Evolutionary conservation across 805 yeast species (phyloP).

Genomic region (Metschnikowia henanensis): DNA sequence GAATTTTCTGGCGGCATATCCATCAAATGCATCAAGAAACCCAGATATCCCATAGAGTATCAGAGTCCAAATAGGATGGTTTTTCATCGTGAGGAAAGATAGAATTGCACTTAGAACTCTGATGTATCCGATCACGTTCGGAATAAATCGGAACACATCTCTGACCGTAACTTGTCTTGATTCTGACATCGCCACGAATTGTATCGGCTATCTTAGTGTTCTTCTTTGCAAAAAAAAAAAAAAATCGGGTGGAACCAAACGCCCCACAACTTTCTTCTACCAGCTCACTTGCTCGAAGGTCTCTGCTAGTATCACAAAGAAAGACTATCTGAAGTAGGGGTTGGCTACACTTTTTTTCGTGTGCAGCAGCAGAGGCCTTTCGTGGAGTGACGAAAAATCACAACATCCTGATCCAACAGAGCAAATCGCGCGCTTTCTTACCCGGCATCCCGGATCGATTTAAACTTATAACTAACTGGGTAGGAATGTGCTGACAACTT

Average conservation of each 20-base stretch:
- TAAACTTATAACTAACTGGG: too few relatives aligned
- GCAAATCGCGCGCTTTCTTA: constrained; percentile 1
- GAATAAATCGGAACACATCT: constrained; percentile 76
- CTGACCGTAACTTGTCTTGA: constrained; percentile 34
- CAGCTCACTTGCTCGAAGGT: too few relatives aligned
- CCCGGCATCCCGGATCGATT: neutral
- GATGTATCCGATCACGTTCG: constrained; percentile 87
- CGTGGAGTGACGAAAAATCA: constrained; percentile 4
- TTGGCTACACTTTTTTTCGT: constrained; percentile 4
- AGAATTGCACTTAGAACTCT: constrained; percentile 80
- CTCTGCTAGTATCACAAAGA: too few relatives aligned
- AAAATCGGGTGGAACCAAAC: too few relatives aligned
- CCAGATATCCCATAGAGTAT: constrained; percentile 84
- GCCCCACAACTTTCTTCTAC: too few relatives aligned
- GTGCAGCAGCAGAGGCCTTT: constrained; percentile 1
- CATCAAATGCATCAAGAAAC: constrained; percentile 93
- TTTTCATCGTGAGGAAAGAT: constrained; percentile 79
- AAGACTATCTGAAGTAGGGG: neutral
- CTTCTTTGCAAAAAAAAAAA: too few relatives aligned
- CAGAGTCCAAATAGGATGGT: constrained; percentile 79
- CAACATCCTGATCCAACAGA: constrained; percentile 7
- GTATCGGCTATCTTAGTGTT: neutral
- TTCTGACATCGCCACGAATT: neutral
- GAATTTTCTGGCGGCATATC: constrained; percentile 87
- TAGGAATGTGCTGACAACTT: too few relatives aligned